These are phyloP conservation scores for Phytophthora sp. DNA, from an alignment of 352 stramenopile species.

Conservation along the genomic window DNA sequence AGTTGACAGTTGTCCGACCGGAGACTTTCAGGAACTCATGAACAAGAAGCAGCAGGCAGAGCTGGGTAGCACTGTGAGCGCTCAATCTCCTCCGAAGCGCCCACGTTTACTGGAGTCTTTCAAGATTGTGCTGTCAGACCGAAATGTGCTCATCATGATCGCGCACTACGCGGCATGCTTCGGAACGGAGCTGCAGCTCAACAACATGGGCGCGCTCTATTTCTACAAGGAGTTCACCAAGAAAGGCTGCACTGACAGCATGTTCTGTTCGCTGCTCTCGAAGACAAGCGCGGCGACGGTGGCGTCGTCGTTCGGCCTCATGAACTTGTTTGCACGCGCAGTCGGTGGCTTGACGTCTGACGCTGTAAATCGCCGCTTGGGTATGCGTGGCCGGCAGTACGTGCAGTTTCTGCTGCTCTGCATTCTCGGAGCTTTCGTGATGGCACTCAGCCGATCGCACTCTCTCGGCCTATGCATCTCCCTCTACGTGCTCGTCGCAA, in stretches of 20 bases:
- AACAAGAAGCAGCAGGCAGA: slow-evolving; percentile 55
- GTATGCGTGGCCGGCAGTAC: slow-evolving; percentile 89
- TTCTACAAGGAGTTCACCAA: slow-evolving; percentile 92
- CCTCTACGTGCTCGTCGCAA: slow-evolving; percentile 92
- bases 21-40: slow-evolving; percentile 91
- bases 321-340: slow-evolving; percentile 94
- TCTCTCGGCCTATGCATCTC: slow-evolving; percentile 75
- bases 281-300: slow-evolving; percentile 82
- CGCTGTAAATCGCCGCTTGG: slow-evolving; percentile 75
- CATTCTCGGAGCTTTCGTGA: slow-evolving; percentile 82
- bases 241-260: slow-evolving; percentile 42
- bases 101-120: slow-evolving; percentile 45
- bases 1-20: slow-evolving; percentile 92
- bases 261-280: slow-evolving; percentile 48
- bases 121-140: slow-evolving; percentile 70
- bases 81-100: slow-evolving; percentile 21
- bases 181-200: slow-evolving; percentile 95
- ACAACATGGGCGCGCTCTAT: slow-evolving; percentile 95
- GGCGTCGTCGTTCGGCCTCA: slow-evolving; percentile 93
- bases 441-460: slow-evolving; percentile 87
- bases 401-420: slow-evolving; percentile 86
- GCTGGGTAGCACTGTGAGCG: slow-evolving; percentile 40
- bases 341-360: slow-evolving; percentile 90
- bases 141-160: slow-evolving; percentile 93
- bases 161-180: slow-evolving; percentile 95